phyloP scores from a whole-genome alignment of 1,284 basidiomycete genomes.

The Acaromyces ingoldii region DNA sequence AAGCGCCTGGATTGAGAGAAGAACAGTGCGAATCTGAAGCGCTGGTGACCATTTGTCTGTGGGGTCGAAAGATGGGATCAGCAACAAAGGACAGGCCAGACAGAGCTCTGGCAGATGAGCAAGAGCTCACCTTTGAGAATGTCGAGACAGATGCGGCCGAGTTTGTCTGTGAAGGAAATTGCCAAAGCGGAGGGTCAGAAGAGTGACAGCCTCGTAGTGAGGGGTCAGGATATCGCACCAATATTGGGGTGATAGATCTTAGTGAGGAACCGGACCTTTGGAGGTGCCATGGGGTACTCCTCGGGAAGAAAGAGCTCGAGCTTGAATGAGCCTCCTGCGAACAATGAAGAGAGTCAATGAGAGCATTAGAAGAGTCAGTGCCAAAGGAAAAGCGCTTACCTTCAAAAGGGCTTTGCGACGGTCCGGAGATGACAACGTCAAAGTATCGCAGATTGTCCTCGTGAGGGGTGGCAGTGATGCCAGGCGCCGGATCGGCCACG shows the following conservation, averaged over 20 bases:
- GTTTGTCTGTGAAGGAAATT: slow-evolving; percentile 80
- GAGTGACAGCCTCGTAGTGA: background rate
- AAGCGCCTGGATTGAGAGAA: slow-evolving; percentile 92
- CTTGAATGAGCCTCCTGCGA: slow-evolving; percentile 79
- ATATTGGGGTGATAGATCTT: slow-evolving; percentile 99
- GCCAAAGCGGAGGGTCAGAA: background rate
- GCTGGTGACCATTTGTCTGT: slow-evolving; percentile 99
- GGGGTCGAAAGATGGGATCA: background rate
- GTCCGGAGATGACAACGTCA: slow-evolving; percentile 93
- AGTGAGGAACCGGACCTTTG: slow-evolving; percentile 95
- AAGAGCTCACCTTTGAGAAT: slow-evolving; percentile 74
- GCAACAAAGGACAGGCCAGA: background rate
- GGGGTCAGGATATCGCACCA: slow-evolving; percentile 58
- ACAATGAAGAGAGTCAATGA: background rate
- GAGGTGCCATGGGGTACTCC: slow-evolving; percentile 98
- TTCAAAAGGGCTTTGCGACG: slow-evolving; percentile 87
- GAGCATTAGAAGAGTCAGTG: background rate
- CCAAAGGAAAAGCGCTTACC: slow-evolving; percentile 17
- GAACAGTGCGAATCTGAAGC: slow-evolving; percentile 92
- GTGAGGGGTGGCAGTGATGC: slow-evolving; percentile 86
- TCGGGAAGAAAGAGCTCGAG: slow-evolving; percentile 96
- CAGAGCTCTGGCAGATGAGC: background rate
- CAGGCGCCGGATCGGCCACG: slow-evolving; percentile 89
- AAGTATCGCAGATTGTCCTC: slow-evolving; percentile 98
- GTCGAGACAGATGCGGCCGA: slow-evolving; percentile 94